Conservation (phyloP, 768 basidiomycete species). For the Mycena belliarum region DNA sequence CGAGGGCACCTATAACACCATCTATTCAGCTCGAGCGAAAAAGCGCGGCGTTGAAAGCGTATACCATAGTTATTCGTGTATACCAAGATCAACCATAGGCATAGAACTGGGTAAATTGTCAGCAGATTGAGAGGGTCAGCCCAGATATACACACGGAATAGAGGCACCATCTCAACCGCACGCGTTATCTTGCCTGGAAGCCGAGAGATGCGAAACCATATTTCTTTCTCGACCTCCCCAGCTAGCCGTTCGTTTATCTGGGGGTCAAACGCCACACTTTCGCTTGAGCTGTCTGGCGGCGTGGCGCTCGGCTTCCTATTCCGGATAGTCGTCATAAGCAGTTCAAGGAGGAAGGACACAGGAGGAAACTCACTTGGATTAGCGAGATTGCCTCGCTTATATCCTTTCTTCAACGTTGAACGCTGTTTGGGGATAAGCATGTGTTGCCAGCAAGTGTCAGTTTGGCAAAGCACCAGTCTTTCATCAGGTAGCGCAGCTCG, state of each 20-base stretch:
- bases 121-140: background rate
- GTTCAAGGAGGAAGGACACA: background rate
- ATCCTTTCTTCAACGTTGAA: too few species aligned
- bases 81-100: background rate
- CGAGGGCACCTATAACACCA: slow-evolving; percentile 1
- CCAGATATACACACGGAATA: slow-evolving; percentile 1
- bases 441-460: too few species aligned
- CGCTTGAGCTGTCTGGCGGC: background rate
- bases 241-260: slow-evolving; percentile 7
- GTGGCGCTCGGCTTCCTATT: background rate
- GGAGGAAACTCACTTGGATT: too few species aligned
- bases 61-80: slow-evolving; percentile 10
- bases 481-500: too few species aligned
- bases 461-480: too few species aligned
- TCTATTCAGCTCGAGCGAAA: background rate
- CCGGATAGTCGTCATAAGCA: background rate
- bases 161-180: background rate
- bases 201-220: slow-evolving; percentile 2
- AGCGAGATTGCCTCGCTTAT: too few species aligned
- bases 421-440: too few species aligned
- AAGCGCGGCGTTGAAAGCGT: background rate
- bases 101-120: background rate
- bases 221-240: background rate
- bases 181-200: slow-evolving; percentile 13
- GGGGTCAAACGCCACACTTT: background rate